Evolutionary conservation across 2,329 filamentous ascomycete genomes (phyloP).

Genomic region (Akanthomyces muscarius): DNA sequence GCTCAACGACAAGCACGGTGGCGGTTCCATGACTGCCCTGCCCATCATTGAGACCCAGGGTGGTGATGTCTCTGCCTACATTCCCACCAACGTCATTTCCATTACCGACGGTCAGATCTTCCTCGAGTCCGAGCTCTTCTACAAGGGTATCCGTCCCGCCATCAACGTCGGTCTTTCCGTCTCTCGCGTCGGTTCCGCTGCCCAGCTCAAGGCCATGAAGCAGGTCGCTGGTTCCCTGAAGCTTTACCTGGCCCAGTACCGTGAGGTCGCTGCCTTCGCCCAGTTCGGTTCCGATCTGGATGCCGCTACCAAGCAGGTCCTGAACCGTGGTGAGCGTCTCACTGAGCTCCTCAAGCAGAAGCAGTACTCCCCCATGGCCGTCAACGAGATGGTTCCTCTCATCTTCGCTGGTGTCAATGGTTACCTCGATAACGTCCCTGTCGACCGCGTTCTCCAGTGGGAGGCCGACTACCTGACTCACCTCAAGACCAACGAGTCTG

Average conservation of each 20-base stretch:
- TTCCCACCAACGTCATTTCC: constrained; percentile 99
- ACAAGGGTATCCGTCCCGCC: constrained; percentile 99
- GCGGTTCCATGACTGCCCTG: constrained; percentile 94
- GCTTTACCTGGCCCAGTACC: constrained; percentile 99
- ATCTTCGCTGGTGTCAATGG: constrained; percentile 99
- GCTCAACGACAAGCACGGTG: constrained; percentile 93
- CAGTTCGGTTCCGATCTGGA: constrained; percentile 99
- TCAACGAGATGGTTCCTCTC: constrained; percentile 99
- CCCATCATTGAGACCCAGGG: constrained; percentile 99
- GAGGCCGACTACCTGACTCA: constrained; percentile 91
- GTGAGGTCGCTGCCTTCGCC: constrained; percentile 98
- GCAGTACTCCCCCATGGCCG: constrained; percentile 97
- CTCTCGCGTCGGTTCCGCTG: constrained; percentile 98
- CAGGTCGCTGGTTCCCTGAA: constrained; percentile 99
- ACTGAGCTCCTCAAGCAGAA: constrained; percentile 99
- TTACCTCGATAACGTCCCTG: constrained; percentile 82
- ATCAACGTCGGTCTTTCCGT: constrained; percentile 99
- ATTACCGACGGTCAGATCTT: constrained; percentile 99
- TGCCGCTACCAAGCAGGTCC: constrained; percentile 97
- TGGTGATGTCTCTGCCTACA: constrained; percentile 99
- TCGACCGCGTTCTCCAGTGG: constrained; percentile 88
- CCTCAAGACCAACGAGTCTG: constrained; percentile 85
- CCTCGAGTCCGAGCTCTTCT: constrained; percentile 98
- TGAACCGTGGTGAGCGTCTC: constrained; percentile 95
- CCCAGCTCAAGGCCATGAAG: constrained; percentile 99